phyloP scores from a whole-genome alignment of 306 rosid genomes.

The Rubus parviflorus region DNA sequence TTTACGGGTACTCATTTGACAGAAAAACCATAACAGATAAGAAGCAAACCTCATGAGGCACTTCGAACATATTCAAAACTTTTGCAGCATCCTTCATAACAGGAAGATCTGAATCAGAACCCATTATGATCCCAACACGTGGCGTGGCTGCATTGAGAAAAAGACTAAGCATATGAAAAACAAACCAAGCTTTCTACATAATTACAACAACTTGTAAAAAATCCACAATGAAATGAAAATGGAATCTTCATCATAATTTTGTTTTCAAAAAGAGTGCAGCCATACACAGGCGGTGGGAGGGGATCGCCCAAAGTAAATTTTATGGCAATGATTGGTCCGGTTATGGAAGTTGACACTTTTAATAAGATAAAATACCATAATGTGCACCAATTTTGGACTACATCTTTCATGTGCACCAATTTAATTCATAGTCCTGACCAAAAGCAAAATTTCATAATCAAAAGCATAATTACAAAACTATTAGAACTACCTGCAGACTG shows the following conservation, averaged over 20 bases:
- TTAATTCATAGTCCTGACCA: not conserved
- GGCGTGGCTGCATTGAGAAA: slow-evolving; percentile 50
- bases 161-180: slow-evolving; percentile 16
- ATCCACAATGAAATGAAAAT: not conserved
- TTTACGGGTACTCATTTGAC: not conserved
- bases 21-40: not conserved
- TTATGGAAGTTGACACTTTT: not conserved
- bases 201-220: not conserved
- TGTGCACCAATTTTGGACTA: slow-evolving; percentile 3
- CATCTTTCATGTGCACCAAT: slow-evolving; percentile 9
- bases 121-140: slow-evolving; percentile 87
- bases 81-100: slow-evolving; percentile 89
- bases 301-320: too few species aligned
- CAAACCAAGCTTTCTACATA: slow-evolving; percentile 11
- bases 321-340: not conserved
- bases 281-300: not conserved
- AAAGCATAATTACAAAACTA: slow-evolving; percentile 1
- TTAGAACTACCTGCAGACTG: slow-evolving; percentile 40
- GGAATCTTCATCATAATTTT: slow-evolving; percentile 15
- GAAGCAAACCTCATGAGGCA: slow-evolving; percentile 66
- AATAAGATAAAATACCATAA: not conserved
- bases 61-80: slow-evolving; percentile 64
- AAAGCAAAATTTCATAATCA: not conserved
- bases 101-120: slow-evolving; percentile 94
- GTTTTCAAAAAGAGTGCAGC: not conserved